phyloP scores from a whole-genome alignment of 257 asterid genomes.

The Verbena officinalis region DNA sequence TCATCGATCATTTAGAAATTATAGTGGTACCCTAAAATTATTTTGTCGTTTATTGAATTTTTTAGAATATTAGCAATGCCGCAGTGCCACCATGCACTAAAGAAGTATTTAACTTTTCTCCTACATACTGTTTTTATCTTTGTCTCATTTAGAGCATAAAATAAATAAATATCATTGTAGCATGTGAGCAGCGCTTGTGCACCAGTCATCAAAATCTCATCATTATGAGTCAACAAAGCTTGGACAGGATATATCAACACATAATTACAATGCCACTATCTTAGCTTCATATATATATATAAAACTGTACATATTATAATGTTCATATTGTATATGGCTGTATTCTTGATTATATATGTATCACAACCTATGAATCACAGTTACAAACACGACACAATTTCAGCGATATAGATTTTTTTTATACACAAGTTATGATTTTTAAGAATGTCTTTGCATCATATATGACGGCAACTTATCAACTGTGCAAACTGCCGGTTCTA shows the following conservation, averaged over 20 bases:
- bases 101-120: neutral
- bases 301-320: too few relatives aligned
- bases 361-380: too few relatives aligned
- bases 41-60: constrained; percentile 24
- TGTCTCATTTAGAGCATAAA: constrained; percentile 31
- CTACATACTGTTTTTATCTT: constrained; percentile 28
- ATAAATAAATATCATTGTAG: neutral
- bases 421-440: too few relatives aligned
- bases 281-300: too few relatives aligned
- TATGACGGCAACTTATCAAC: too few relatives aligned
- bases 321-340: too few relatives aligned
- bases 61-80: constrained; percentile 18
- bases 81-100: too few relatives aligned
- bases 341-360: too few relatives aligned
- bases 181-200: constrained; percentile 1
- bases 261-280: neutral
- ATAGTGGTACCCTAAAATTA: constrained; percentile 2
- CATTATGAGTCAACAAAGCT: neutral
- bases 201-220: neutral
- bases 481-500: too few relatives aligned
- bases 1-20: neutral
- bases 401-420: too few relatives aligned
- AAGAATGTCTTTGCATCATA: too few relatives aligned
- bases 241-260: neutral
- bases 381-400: too few relatives aligned